Evolutionary conservation across 2,329 filamentous ascomycete genomes (phyloP), one percentile per base, ranked within the genome.

Genomic region (Penicillium italicum): DNA sequence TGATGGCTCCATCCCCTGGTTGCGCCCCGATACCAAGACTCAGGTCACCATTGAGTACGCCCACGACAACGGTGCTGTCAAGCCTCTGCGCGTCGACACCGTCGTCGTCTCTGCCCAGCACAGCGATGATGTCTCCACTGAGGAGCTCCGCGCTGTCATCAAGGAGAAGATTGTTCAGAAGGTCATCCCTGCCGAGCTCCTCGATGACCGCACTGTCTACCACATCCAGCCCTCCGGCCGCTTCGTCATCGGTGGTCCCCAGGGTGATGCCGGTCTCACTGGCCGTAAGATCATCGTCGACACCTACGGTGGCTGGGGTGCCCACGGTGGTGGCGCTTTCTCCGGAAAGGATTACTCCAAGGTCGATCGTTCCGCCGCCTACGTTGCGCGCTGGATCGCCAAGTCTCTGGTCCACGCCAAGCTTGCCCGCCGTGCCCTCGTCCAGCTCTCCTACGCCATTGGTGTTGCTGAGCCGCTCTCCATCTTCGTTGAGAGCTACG

Each of bases 291-390:
- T 99, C 85, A 89, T 97, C 66, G 94, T 99, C 76, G 94, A 99
- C 82, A 97, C 94, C 77, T 99, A 99, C 82, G 94, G 94, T 83
- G 94, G 94, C 72, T 97, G 94, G 94, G 94, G 94, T 82, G 94
- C 94, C 70, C 94, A 99, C 85, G 94, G 94, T 84, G 94, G 94
- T 84, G 94, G 94, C 88, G 94, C 94, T 78, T 99, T 99, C 89
- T 97, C 94, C 72, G 94, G 94, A 73, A 99, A 99, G 88, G 94
- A 99, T 79, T 99, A 97, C 87, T 97, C 91, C 85, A 99, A 99
- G 86, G 94, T 99, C 79, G 94, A 99, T 77, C 90, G 94, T 71
- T 97, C 94, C 51, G 94, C 94, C 66, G 94, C 94, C 73, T 99
- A 99, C 82, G 87, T 97, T 68, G 92, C 85, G 68, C 91, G 94